Evolutionary conservation across 345 rosid genomes (phyloP), one percentile per base, ranked within the genome.

Genomic region (Eucalyptus shirleyi): DNA sequence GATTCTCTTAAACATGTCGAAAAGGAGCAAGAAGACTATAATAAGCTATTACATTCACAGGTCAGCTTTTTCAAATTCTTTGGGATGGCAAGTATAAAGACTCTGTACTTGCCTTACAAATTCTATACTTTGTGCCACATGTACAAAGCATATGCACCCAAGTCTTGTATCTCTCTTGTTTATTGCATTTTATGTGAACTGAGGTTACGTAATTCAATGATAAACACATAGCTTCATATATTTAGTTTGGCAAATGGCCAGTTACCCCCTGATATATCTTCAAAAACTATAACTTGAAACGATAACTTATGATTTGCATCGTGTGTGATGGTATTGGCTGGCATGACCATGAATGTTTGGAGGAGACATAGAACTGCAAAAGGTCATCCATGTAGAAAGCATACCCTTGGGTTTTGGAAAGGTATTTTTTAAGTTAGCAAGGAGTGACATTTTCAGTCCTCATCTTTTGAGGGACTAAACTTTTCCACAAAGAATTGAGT

Each of bases 1-100:
- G 99, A 96, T 95, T 96, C 98, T 92, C 91, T 94, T 72, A 96
- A 96, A 91, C 99, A 98, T 89, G 95, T 95, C 40, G 99, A 95
- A 91, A 96, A 96, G 92, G 99, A 98, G 92, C 97, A 95, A 88
- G 99, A 97, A 90, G 99, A 98, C 77, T 95, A 93, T 85, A 95
- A 94, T 91, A 93, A 92, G 88, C 91, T 94, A 77, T 90, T 97
- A 89, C 92, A 96, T 91, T 93, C 97, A 90, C 99, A 98, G 98
- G 99, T 98, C 86, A 60, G 82, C 72, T 72, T 89, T 83, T 45
- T 81, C 12, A 65, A 16, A 32, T 80, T 26, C 53, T 40, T 50
- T 60, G 9, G 56, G 37, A 65, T 65, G 15, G 24, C 45, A 88
- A 85, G 83, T 32, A 40, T 40, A 77, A 18, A 18, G 40, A 72